Evolutionary conservation across 2,329 filamentous ascomycete genomes (phyloP).

Genomic region (Furcasterigmium sp.): DNA sequence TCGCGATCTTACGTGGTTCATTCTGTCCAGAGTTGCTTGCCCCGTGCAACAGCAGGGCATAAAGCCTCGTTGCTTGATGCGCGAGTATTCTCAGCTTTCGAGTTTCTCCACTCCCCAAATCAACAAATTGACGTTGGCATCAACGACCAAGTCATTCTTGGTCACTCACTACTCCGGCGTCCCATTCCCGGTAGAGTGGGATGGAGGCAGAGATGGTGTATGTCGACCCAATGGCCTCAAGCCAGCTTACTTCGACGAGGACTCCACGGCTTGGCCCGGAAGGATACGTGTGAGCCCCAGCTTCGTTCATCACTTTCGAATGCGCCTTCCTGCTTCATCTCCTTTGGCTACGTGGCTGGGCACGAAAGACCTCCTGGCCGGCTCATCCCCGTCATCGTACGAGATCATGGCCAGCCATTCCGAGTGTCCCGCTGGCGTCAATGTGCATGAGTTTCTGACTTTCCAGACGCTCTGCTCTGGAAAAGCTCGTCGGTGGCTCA

Average conservation of each 20-base stretch:
- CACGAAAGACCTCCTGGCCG: slow-evolving; percentile 16
- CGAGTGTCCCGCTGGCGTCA: slow-evolving; percentile 38
- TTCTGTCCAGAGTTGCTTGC: neutral
- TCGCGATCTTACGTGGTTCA: slow-evolving; percentile 33
- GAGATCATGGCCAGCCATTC: slow-evolving; percentile 44
- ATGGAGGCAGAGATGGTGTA: slow-evolving; percentile 21
- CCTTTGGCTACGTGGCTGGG: slow-evolving; percentile 13
- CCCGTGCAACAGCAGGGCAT: no score
- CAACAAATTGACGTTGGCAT: neutral
- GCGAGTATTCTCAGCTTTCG: no score
- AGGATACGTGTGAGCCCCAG: slow-evolving; percentile 22
- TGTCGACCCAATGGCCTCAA: slow-evolving; percentile 39
- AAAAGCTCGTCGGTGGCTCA: slow-evolving; percentile 40
- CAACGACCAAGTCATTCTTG: slow-evolving; percentile 12
- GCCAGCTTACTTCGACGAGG: slow-evolving; percentile 41
- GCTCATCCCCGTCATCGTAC: slow-evolving; percentile 45
- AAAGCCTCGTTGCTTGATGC: no score
- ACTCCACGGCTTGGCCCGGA: slow-evolving; percentile 30
- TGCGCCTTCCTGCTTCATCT: slow-evolving; percentile 23
- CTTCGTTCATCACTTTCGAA: slow-evolving; percentile 37
- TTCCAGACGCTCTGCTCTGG: slow-evolving; percentile 43
- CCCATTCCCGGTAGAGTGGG: slow-evolving; percentile 21
- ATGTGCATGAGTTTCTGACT: slow-evolving; percentile 46
- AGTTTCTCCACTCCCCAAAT: no score
- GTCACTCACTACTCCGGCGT: slow-evolving; percentile 19